Evolutionary conservation across 805 yeast species (phyloP), one percentile per base, ranked within the genome.

Genomic region (Saccharomycopsis sp.): DNA sequence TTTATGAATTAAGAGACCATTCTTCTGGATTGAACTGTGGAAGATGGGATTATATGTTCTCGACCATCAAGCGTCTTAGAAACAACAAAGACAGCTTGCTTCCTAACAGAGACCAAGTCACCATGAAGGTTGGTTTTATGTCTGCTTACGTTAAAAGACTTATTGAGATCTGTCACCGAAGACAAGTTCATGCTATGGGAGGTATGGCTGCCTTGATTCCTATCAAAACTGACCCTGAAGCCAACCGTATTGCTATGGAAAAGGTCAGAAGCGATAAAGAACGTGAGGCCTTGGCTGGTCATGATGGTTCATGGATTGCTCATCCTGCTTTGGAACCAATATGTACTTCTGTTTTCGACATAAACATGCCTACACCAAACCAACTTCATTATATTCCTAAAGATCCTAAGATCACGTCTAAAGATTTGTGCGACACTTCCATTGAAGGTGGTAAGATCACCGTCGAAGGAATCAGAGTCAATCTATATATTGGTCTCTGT

Each of bases 171-270:
- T 85, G 90, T 72, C 96, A 87, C 70, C 78, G 81, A 66, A 80
- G 93, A 74, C 87, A 85, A 62, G 93, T 87, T 50, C 92, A 87
- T 68, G 93, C 93, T 19, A 85, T 87, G 84, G 94, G 96, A 66
- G 96, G 96, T 65, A 87, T 87, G 96, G 93, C 94, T 64, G 93
- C 93, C 2, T 88, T 86, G 64, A 86, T 87, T 66, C 93, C 94
- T 63, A 87, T 87, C 73, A 87, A 87, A 71, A 77, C 81, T 63
- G 91, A 87, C 67, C 75, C 78, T 38, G 80, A 75, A 60, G 81
- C 83, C 62, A 87, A 87, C 73, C 75, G 76, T 53, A 73, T 75
- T 54, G 93, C 92, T 8, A 80, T 87, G 84, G 82, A 78, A 54
- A 86, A 85, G 64, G 94, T 87, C 56, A 79, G 81, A 64, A 81